Conservation (phyloP, 2,329 filamentous ascomycete species). For the Colletotrichum theobromicola region DNA sequence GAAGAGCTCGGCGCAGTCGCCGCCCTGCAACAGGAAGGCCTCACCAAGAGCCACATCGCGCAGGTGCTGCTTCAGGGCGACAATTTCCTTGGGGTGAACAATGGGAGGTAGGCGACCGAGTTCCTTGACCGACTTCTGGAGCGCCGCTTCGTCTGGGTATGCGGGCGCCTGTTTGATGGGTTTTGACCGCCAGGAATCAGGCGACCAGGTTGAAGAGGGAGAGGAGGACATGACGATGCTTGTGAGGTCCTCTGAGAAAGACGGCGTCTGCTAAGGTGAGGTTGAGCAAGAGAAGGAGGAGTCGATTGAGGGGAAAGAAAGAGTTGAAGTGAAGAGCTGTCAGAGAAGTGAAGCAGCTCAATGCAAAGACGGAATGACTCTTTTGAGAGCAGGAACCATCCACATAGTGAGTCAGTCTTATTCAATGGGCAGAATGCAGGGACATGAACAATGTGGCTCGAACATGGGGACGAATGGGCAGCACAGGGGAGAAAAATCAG, state of each 20-base stretch:
- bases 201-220: constrained; percentile 51
- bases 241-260: not conserved
- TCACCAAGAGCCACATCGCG: constrained; percentile 88
- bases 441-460: constrained; percentile 11
- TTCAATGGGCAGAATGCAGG: not conserved
- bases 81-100: constrained; percentile 81
- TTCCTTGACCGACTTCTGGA: constrained; percentile 66
- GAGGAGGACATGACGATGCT: constrained; percentile 10
- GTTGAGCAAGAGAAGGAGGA: not conserved
- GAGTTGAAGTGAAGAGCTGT: not conserved
- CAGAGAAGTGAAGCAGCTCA: not conserved
- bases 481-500: not conserved
- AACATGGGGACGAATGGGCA: constrained; percentile 13
- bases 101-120: constrained; percentile 76
- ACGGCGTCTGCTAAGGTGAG: not conserved
- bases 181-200: constrained; percentile 76
- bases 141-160: constrained; percentile 67
- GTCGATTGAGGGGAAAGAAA: not conserved
- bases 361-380: not conserved
- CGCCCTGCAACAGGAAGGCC: constrained; percentile 93
- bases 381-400: not conserved
- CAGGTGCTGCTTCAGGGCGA: constrained; percentile 77
- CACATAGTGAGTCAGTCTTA: constrained; percentile 7
- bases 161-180: constrained; percentile 79
- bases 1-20: constrained; percentile 96